phyloP scores from a whole-genome alignment of 1,139 yeast genomes.

The Debaryomyces coudertii region DNA sequence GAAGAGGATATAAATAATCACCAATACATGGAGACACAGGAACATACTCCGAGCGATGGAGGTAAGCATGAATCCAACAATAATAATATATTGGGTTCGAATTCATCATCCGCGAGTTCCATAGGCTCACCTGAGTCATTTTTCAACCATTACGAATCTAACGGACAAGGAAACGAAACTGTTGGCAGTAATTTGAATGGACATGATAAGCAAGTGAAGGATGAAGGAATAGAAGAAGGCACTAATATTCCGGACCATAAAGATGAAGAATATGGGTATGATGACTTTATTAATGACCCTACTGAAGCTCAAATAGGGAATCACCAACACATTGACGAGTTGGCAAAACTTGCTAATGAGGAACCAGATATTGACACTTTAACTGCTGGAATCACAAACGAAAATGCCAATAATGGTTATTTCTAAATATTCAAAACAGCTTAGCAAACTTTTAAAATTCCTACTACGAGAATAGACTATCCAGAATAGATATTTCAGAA shows the following conservation, averaged over 20 bases:
- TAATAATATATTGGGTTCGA: conserved; percentile 11
- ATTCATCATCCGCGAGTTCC: conserved; percentile 14
- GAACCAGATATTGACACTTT: conserved; percentile 38
- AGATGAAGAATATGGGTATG: conserved; percentile 32
- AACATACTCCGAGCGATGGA: conserved; percentile 7
- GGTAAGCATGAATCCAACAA: conserved; percentile 7
- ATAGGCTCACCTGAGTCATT: conserved; percentile 15
- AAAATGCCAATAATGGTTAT: conserved; percentile 19
- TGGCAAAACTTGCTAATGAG: conserved; percentile 32
- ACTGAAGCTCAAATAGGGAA: conserved; percentile 15
- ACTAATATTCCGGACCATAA: conserved; percentile 15
- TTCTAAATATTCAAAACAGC: conserved; percentile 13
- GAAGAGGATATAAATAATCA: conserved; percentile 5
- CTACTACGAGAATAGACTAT: conserved; percentile 1
- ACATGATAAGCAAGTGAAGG: conserved; percentile 11
- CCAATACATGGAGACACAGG: conserved; percentile 5
- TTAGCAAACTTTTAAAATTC: neutral
- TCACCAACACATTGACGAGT: conserved; percentile 26
- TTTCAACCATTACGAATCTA: conserved; percentile 12
- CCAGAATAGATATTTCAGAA: conserved; percentile 1
- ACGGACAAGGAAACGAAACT: conserved; percentile 8
- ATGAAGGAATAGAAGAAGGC: conserved; percentile 10
- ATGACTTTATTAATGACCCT: conserved; percentile 31
- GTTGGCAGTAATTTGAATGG: neutral
- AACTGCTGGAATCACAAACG: conserved; percentile 35